Conservation (phyloP, 2,329 filamentous ascomycete genomes). For the Alternaria atra region DNA sequence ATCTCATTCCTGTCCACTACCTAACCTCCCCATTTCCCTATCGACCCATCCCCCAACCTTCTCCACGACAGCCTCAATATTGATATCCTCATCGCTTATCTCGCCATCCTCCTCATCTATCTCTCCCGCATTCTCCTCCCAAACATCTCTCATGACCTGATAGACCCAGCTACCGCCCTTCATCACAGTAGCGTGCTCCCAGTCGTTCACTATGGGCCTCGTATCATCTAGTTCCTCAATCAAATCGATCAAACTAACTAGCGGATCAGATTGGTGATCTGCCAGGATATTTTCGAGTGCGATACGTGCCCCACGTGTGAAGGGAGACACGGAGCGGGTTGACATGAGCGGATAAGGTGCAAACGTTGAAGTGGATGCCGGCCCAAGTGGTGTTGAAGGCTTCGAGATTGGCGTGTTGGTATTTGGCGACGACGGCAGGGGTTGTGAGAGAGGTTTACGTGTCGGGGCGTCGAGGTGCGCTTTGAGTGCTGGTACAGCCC, state of each 20-base stretch:
- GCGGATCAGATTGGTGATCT: neutral
- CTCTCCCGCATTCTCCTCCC: neutral
- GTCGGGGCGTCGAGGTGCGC: neutral
- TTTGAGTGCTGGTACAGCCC: neutral
- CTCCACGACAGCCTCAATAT: neutral
- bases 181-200: slow-evolving; percentile 13
- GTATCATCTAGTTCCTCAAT: slow-evolving; percentile 8
- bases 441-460: neutral
- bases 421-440: neutral
- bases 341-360: neutral
- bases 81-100: neutral
- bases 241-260: neutral
- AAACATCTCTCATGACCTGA: slow-evolving; percentile 3
- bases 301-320: slow-evolving; percentile 10
- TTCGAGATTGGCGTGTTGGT: neutral
- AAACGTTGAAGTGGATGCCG: neutral
- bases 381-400: neutral
- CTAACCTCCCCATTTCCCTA: slow-evolving; percentile 5
- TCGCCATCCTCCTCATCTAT: neutral
- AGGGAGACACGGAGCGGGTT: slow-evolving; percentile 2
- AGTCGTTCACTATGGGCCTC: slow-evolving; percentile 4
- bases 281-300: slow-evolving; percentile 12
- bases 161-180: slow-evolving; percentile 12
- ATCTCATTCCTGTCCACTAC: neutral
- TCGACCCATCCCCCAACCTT: slow-evolving; percentile 8